Conservation (phyloP, 495 filamentous ascomycete genomes). For the Xylaria cubensis region DNA sequence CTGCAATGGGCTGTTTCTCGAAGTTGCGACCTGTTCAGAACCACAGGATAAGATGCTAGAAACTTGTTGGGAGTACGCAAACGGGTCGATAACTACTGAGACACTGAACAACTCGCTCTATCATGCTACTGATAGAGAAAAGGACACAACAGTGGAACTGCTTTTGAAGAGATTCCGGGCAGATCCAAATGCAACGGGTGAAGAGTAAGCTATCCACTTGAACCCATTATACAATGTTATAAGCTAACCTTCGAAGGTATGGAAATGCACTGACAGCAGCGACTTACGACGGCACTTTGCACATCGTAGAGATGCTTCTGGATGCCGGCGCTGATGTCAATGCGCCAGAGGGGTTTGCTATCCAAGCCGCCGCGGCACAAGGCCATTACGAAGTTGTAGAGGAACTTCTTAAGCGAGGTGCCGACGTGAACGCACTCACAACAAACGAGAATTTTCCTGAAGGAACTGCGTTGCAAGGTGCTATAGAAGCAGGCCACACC, state of each 20-base stretch:
- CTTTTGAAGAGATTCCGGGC: slow-evolving; percentile 37
- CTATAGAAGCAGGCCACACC: slow-evolving; percentile 35
- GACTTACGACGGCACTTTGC: slow-evolving; percentile 38
- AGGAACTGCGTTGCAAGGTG: slow-evolving; percentile 45
- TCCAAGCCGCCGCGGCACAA: slow-evolving; percentile 42
- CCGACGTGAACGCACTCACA: slow-evolving; percentile 41
- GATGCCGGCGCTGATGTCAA: slow-evolving; percentile 39
- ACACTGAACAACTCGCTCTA: slow-evolving; percentile 38
- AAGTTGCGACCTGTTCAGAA: slow-evolving; percentile 37
- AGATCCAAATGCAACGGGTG: slow-evolving; percentile 40
- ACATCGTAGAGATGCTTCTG: slow-evolving; percentile 39
- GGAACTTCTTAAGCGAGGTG: slow-evolving; percentile 41
- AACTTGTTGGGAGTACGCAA: slow-evolving; percentile 35
- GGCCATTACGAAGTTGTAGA: slow-evolving; percentile 43
- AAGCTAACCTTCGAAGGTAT: slow-evolving; percentile 35
- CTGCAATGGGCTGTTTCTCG: slow-evolving; percentile 35
- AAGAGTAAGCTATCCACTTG: slow-evolving; percentile 33
- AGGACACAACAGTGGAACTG: slow-evolving; percentile 38
- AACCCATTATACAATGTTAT: background rate
- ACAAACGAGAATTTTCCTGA: slow-evolving; percentile 34
- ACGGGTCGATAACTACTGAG: slow-evolving; percentile 30
- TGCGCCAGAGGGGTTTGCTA: slow-evolving; percentile 39
- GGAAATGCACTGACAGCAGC: slow-evolving; percentile 42
- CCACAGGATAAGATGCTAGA: slow-evolving; percentile 39
- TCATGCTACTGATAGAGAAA: slow-evolving; percentile 41